Evolutionary conservation across 305 asterid genomes (phyloP).

Genomic region (Nicotiana rustica): DNA sequence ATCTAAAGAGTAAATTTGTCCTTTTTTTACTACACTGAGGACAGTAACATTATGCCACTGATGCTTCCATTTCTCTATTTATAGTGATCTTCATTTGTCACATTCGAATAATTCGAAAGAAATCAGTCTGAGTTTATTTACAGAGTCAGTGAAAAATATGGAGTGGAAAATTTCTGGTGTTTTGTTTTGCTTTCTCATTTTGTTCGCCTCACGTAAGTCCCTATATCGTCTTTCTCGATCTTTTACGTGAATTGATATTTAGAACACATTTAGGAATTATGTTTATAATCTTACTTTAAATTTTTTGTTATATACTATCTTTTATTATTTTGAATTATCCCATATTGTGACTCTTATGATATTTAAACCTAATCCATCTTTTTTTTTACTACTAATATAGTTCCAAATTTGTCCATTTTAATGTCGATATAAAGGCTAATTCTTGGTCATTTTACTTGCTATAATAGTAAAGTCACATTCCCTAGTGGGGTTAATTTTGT

Average conservation of each 20-base stretch:
- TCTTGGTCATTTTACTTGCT: no score
- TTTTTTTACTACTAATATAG: no score
- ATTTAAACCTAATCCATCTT: no score
- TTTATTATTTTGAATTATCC: neutral
- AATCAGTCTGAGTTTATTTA: neutral
- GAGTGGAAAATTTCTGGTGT: slow-evolving; percentile 41
- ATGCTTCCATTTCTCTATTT: neutral
- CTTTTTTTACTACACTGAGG: neutral
- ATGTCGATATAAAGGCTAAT: no score
- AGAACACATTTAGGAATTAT: neutral
- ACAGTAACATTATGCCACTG: neutral
- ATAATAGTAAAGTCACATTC: no score
- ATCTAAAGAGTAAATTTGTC: neutral
- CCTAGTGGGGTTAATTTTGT: no score
- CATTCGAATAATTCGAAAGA: neutral
- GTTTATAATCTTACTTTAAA: neutral
- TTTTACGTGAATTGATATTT: neutral
- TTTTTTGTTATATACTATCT: neutral
- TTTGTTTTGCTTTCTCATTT: slow-evolving; percentile 42
- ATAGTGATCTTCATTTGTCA: neutral
- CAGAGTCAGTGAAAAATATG: slow-evolving; percentile 29
- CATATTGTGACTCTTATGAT: no score
- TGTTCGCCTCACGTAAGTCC: slow-evolving; percentile 43
- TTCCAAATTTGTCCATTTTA: no score
- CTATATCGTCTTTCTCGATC: neutral